phyloP scores from a whole-genome alignment of 768 basidiomycete genomes.

The Terana coerulea region DNA sequence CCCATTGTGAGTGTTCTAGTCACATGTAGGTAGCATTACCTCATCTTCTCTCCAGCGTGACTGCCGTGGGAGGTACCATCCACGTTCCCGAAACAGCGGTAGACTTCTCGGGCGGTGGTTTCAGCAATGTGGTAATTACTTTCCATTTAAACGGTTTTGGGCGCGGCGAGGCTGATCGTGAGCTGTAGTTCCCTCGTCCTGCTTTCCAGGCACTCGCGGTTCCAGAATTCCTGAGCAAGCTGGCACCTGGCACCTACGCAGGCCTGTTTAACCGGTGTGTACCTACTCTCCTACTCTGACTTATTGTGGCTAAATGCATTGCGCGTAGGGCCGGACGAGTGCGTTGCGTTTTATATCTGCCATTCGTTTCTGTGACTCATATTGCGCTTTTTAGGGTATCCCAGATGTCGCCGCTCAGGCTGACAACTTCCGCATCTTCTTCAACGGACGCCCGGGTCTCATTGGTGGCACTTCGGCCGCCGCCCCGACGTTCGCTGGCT shows the following conservation, averaged over 20 bases:
- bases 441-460: conserved; percentile 32
- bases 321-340: no score
- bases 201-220: conserved; percentile 49
- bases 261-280: conserved; percentile 63
- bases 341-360: no score
- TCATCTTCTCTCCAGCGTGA: conserved; percentile 46
- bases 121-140: conserved; percentile 57
- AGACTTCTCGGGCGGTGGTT: conserved; percentile 68
- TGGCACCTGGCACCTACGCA: conserved; percentile 46
- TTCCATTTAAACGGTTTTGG: no score
- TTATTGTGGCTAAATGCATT: no score
- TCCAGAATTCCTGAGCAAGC: conserved; percentile 36
- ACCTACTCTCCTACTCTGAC: no score
- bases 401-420: conserved; percentile 70
- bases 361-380: no score
- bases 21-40: not conserved
- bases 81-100: conserved; percentile 57
- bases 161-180: no score
- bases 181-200: conserved; percentile 49
- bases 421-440: conserved; percentile 44
- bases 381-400: conserved; percentile 52
- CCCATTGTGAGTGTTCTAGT: conserved; percentile 29
- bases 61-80: conserved; percentile 65
- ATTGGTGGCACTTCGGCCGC: conserved; percentile 66
- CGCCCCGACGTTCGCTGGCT: conserved; percentile 58